Base-by-base conservation (phyloP, 1,139 yeast species). In the Zygotorulaspora mrakii region DNA sequence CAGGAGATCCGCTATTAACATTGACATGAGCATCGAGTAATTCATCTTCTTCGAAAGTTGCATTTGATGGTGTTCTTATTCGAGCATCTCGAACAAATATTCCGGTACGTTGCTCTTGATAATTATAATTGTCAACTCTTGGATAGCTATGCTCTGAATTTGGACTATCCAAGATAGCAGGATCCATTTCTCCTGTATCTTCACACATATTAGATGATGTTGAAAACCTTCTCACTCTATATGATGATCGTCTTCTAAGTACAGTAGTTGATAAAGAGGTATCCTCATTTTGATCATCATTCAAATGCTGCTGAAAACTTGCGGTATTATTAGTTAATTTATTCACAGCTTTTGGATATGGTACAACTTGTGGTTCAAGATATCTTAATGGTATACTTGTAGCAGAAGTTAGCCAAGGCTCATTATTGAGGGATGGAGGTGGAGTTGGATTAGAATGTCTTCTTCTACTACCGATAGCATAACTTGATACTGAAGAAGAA, bases 361-460 rank as follows among this genome's bases (percentile, higher is more conserved):
- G 65, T 20, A 57, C 38, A 20, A 60, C 50, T 24, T 46, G 46
- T n/a, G 65, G 65, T 39, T 57, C 55, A 25, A 60, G 47, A 27
- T 50, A 55, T 27, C 46, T 47, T 5, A 51, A 39, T 3, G 65
- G 64, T 10, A 60, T 42, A 18, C 45, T 49, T 8, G 50, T 46
- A 9, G 63, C 62, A 5, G 48, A 39, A 1, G 64, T 57, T 6
- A 55, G 45, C 53, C 53, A 56, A n/a, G 62, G 62, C 28, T 57
- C 58, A 9, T 35, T 31, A 14, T 34, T 39, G 17, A 25, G 39
- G n/a, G 25, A 30, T 14, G 31, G 23, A 14, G 43, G 43, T 9
- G 39, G 41, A 3, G 40, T 37, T 5, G 50, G 53, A 38, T 41
- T 35, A 14, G 49, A 46, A 35, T 40, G 47, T 17, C 52, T 27